Percentiles rank a stretch among this genome's conserved stretches.
Evolutionary conservation across 108 stramenopile species (phyloP).

Genomic region (Skeletonema menzelii): DNA sequence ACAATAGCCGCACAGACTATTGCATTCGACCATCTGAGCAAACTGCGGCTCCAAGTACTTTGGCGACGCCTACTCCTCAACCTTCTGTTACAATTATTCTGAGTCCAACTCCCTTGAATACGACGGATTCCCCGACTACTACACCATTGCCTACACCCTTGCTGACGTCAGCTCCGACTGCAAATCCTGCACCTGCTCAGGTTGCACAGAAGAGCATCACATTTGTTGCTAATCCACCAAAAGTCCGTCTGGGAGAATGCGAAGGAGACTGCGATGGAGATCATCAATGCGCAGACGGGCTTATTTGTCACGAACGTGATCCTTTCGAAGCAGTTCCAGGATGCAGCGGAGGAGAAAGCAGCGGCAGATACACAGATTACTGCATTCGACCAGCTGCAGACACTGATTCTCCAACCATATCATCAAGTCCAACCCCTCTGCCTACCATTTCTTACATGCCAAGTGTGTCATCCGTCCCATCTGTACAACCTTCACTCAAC

Average conservation of each 20-base stretch:
- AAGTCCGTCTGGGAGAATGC: constrained; percentile 1
- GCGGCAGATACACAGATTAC: not conserved
- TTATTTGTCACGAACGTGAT: constrained; percentile 13
- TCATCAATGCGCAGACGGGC: constrained; percentile 22
- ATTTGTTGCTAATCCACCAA: no score
- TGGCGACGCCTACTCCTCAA: not conserved
- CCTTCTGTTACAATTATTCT: not conserved
- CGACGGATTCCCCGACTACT: no score
- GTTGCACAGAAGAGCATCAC: no score
- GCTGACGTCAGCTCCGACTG: not conserved
- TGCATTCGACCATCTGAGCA: constrained; percentile 7
- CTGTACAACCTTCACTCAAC: not conserved
- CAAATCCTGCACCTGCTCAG: not conserved
- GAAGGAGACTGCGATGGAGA: constrained; percentile 32
- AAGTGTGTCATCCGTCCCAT: not conserved
- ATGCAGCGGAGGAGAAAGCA: constrained; percentile 9
- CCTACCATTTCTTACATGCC: not conserved
- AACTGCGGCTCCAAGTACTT: not conserved
- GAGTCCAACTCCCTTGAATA: not conserved
- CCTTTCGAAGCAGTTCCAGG: constrained; percentile 15
- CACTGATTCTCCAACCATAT: not conserved
- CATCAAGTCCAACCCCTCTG: not conserved
- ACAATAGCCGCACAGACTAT: not conserved
- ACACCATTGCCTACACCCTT: not conserved
- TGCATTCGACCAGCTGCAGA: constrained; percentile 19